These are phyloP conservation scores for Mucor racemosus DNA, from an alignment of 371 early-diverging fungal genomes.

Conservation along the genomic window DNA sequence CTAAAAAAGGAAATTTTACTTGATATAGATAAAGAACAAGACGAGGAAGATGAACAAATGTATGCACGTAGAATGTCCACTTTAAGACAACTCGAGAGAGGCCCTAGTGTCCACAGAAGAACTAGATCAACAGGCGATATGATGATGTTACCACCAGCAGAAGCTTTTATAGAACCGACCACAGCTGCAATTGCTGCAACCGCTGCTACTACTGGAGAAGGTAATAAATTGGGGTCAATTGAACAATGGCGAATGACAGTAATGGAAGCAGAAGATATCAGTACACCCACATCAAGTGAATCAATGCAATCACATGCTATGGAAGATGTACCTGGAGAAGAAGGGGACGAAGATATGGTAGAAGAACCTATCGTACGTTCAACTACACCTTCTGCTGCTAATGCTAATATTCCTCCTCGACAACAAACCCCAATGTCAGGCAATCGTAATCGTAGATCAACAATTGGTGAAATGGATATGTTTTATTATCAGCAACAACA, in stretches of 20 bases:
- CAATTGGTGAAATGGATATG: constrained; percentile 45
- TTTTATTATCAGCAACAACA: constrained; percentile 30
- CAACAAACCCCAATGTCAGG: constrained; percentile 4
- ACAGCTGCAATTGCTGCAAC: constrained; percentile 2
- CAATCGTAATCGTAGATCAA: constrained; percentile 30
- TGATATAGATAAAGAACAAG: constrained; percentile 2
- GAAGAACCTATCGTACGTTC: constrained; percentile 25
- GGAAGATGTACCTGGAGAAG: constrained; percentile 7
- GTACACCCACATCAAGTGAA: constrained; percentile 11
- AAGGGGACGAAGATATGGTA: constrained; percentile 11
- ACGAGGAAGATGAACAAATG: constrained; percentile 17
- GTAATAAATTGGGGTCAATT: constrained; percentile 16
- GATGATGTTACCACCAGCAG: constrained; percentile 15
- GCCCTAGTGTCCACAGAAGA: constrained; percentile 34
- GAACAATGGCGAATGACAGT: constrained; percentile 34
- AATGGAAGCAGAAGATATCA: constrained; percentile 26
- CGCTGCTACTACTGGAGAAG: neutral
- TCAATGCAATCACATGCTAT: constrained; percentile 3
- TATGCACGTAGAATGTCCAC: constrained; percentile 37
- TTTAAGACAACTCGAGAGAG: constrained; percentile 34
- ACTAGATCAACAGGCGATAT: constrained; percentile 34
- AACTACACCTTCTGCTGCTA: neutral
- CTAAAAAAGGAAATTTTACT: constrained; percentile 16
- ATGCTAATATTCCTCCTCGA: neutral
- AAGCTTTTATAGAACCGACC: constrained; percentile 9